Evolutionary conservation across 495 filamentous ascomycete species (phyloP), one percentile per base, ranked within the genome.

Genomic region (Penicillium waksmanii): DNA sequence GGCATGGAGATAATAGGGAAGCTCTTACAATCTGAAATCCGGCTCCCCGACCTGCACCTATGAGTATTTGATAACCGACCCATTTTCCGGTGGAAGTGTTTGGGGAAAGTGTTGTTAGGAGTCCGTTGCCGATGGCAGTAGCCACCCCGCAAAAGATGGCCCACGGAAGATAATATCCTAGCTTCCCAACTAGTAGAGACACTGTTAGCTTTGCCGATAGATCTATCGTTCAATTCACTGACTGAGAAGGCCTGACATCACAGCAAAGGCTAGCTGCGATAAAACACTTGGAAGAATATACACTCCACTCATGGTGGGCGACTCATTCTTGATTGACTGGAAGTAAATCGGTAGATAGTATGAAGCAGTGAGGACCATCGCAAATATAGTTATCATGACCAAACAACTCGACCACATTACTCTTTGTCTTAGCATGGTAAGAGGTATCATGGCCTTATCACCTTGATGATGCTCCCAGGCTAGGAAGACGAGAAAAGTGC

Each of bases 41-140:
- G 0, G 72, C 61, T 11, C 84, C 84, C 44, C 78, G 78, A n/a
- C 81, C 81, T 15, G 73, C 60, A 12, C 85, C 85, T 8, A 74
- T 59, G 9, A 88, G 64, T 38, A 85, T 77, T 61, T 85, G 82
- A 61, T 83, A 86, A 31, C 84, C 84, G 35, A 85, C 71, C 80
- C 82, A 85, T 46, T 66, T 80, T 27, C 70, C 78, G 0, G 72
- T 57, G 0, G 70, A 51, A 12, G 81, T 85, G 3, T 60, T 44
- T 3, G 78, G 77, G 5, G 68, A 66, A 8, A 82, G 73, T 12
- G 80, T 83, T 18, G 80, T 79, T 18, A 84, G 59, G 34, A 88
- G 67, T 3, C 84, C 84, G 15, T 72, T 69, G 12, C 77, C 80
- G 46, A 86, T 63, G 9, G 75, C 42, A 34, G 58, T 66, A 8